These are phyloP conservation scores for Fonsecaea monophora DNA, from an alignment of 2,329 filamentous ascomycete genomes.

Conservation along the genomic window DNA sequence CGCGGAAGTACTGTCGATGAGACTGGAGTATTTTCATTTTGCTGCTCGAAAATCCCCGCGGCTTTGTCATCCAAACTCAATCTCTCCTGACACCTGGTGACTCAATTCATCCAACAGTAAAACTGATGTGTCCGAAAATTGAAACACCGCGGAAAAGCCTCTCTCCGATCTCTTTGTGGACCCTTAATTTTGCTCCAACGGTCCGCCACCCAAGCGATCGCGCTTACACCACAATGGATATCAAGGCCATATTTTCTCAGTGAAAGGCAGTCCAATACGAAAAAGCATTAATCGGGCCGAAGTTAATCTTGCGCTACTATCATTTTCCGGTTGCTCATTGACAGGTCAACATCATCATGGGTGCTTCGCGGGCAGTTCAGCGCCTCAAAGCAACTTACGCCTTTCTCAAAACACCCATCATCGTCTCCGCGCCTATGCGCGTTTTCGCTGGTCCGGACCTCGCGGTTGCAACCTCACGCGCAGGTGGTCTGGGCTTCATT, in stretches of 20 bases:
- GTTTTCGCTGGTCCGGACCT: slow-evolving; percentile 63
- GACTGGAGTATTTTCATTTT: slow-evolving; percentile 1
- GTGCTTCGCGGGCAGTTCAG: slow-evolving; percentile 11
- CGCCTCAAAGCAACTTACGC: slow-evolving; percentile 15
- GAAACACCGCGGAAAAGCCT: neutral
- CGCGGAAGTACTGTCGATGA: neutral
- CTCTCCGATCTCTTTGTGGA: neutral
- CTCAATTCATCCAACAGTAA: neutral
- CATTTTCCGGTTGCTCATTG: neutral
- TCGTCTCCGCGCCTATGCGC: slow-evolving; percentile 72
- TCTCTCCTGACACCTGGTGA: slow-evolving; percentile 1
- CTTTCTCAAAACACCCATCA: slow-evolving; percentile 45
- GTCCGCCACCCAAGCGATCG: neutral
- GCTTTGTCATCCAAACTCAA: slow-evolving; percentile 1
- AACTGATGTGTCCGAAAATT: neutral
- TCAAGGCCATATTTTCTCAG: neutral
- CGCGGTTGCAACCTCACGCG: slow-evolving; percentile 64
- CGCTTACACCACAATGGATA: neutral
- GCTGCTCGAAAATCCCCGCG: neutral
- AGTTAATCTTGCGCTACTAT: neutral
- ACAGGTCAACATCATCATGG: neutral
- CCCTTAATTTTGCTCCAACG: neutral
- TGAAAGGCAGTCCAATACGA: neutral
- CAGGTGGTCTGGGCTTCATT: slow-evolving; percentile 62
- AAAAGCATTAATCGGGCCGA: neutral